Evolutionary conservation across 2,329 filamentous ascomycete species (phyloP).

Genomic region (Ophiostoma himal-ulmi): DNA sequence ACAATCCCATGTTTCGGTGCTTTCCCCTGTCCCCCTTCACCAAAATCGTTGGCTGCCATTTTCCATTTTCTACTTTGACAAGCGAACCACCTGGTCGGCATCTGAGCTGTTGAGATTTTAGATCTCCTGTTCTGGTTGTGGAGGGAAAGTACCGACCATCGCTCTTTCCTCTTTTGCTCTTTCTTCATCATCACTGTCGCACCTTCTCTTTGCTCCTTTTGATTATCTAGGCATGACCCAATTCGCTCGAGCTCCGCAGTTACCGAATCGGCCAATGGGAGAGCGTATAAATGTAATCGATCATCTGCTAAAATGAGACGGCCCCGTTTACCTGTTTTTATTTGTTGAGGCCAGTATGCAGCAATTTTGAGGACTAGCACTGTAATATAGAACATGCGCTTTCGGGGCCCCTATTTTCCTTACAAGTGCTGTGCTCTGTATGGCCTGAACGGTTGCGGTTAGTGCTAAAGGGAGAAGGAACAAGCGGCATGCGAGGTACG

Average conservation of each 20-base stretch:
- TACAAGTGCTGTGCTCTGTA: neutral
- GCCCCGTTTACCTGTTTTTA: neutral
- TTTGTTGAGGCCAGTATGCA: neutral
- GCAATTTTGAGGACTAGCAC: neutral
- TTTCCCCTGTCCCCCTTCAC: neutral
- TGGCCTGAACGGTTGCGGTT: neutral
- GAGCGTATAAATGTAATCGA: slow-evolving; percentile 19
- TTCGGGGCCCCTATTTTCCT: slow-evolving; percentile 1
- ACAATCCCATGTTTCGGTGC: neutral
- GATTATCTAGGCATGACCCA: neutral
- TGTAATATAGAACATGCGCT: neutral
- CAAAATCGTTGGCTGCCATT: neutral
- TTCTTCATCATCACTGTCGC: neutral
- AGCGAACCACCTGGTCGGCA: slow-evolving; percentile 11
- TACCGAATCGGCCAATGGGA: slow-evolving; percentile 14
- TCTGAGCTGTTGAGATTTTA: neutral
- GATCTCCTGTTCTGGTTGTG: neutral
- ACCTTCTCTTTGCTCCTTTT: neutral
- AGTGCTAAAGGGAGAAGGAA: neutral
- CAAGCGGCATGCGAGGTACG: neutral
- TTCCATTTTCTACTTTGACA: slow-evolving; percentile 11
- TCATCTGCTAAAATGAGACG: neutral
- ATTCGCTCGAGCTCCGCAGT: slow-evolving; percentile 12
- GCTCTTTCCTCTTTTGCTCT: neutral
- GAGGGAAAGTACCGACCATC: neutral